Base-by-base conservation (phyloP, 805 yeast species). In the Saturnispora ahearnii region DNA sequence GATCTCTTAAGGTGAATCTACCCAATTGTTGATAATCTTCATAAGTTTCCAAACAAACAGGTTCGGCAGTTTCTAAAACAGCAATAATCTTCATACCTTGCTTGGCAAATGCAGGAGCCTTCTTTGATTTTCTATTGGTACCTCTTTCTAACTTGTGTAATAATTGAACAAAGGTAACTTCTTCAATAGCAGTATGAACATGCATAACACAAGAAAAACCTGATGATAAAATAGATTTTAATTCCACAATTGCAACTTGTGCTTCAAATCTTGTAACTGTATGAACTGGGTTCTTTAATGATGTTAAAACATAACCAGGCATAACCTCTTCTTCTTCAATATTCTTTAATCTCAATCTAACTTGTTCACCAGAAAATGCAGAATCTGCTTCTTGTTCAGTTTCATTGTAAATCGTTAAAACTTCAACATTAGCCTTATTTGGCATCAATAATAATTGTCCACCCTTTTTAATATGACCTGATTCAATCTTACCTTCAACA, bases 161-260 rank as follows among this genome's bases (percentile, higher is more conserved):
- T 67, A 93, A 77, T 62, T 82, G 81, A 47, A 82, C 75, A 64
- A 93, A 79, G 26, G 77, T 76, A 48, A 93, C 96, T 70, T 93
- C 99, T 72, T 93, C 98, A 59, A 91, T 89, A 50, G 98, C 98
- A 46, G 98, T 88, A 73, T 93, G 99, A 60, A 93, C 84, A 65
- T 93, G 99, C 96, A 93, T 91, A 50, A 93, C 97, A 78, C 98
- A 93, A 12, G 96, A 82, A 74, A 82, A 93, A 51, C 99, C 99
- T 46, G 95, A 82, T 4, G 99, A 87, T 63, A 93, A 74, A 63
- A 93, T 93, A 18, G 96, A 85, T 72, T 87, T 89, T 69, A 93
- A 80, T 72, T 93, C 99, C 52, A 93, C 96, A 70, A 93, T 87
- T 50, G 97, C 98, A 56, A 93, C 79, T 70, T 91, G 96, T 5